Base-by-base conservation (phyloP, 2,329 filamentous ascomycete species). In the Aspergillus viridinutans region DNA sequence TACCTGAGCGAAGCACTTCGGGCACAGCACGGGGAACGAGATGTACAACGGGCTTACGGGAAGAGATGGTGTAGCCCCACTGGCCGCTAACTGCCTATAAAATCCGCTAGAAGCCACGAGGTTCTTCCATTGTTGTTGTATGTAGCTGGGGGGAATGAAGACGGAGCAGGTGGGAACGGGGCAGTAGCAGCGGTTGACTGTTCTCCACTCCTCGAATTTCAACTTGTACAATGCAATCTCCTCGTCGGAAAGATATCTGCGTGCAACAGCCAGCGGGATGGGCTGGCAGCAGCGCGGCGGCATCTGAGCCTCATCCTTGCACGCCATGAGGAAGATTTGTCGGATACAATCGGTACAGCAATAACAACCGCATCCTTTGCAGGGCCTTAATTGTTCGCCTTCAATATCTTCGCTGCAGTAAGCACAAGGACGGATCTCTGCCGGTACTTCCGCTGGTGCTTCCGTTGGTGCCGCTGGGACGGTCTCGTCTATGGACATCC, bases 131-230 rank as follows among this genome's bases (percentile, higher is more conserved):
- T 47, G 20, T 14, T 20, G 20, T 10, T 25, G 9, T 54, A 73
- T 65, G 1, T 71, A 58, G 29, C 73, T 69, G 32, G 68, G 64
- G 25, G 75, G 65, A 26, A 83, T 78, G 62, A 82, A 83, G 2
- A 73, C 66, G 0, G 80, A 82, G 62, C 81, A 83, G 8, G 67
- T 73, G 9, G 74, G 72, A 8, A 76, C 62, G 3, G 81, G 80
- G 57, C 81, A 83, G 61, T 82, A 83, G 6, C 78, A 63, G 7
- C 78, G 78, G 26, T 78, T 69, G 3, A 67, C 60, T 2, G 79
- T 78, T 38, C 68, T 67, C 72, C 77, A 79, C 63, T 82, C 79
- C 49, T 82, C 79, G 53, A 78, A 76, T 57, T 77, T 80, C 9
- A 62, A 60, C 49, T 74, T 72, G 64, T 75, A 83, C 2, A 62